These are phyloP conservation scores for Volvariella surrecta DNA, from an alignment of 1,284 basidiomycete genomes.

Conservation along the genomic window DNA sequence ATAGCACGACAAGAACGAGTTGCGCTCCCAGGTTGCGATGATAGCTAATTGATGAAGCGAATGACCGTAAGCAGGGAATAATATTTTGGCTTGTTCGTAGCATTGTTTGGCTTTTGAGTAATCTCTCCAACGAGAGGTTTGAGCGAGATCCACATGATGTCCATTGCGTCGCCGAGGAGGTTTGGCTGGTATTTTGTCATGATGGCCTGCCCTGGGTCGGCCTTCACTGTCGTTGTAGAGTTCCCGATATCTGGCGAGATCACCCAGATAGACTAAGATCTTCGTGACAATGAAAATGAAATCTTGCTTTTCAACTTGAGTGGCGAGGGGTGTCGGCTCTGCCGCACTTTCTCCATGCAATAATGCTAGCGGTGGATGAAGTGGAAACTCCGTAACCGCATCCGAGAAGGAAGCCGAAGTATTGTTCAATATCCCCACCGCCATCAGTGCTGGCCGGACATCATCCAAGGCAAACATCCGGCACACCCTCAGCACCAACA, in stretches of 20 bases:
- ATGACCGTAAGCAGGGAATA: constrained; percentile 80
- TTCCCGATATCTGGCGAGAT: constrained; percentile 90
- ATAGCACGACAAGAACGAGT: constrained; percentile 69
- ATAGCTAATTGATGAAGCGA: constrained; percentile 95
- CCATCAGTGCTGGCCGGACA: constrained; percentile 43
- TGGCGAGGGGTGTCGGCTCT: too few relatives aligned
- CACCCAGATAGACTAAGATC: constrained; percentile 86
- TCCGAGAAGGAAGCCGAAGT: too few relatives aligned
- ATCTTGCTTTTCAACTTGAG: too few relatives aligned
- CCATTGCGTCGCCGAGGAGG: constrained; percentile 38
- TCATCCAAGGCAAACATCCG: constrained; percentile 60
- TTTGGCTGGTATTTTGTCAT: constrained; percentile 35
- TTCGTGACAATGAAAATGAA: constrained; percentile 49
- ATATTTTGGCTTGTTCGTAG: constrained; percentile 77
- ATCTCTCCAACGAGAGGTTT: constrained; percentile 44
- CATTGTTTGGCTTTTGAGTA: constrained; percentile 72
- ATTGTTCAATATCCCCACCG: constrained; percentile 40
- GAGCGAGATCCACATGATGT: constrained; percentile 27
- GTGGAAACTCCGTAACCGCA: too few relatives aligned
- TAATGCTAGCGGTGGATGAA: too few relatives aligned
- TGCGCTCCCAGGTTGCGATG: constrained; percentile 68
- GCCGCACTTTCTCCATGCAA: too few relatives aligned
- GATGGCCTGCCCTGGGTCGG: constrained; percentile 54
- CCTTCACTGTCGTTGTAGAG: constrained; percentile 73
- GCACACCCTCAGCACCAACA: constrained; percentile 65